phyloP scores from a whole-genome alignment of 2,329 filamentous ascomycete species.

The Madurella mycetomatis region DNA sequence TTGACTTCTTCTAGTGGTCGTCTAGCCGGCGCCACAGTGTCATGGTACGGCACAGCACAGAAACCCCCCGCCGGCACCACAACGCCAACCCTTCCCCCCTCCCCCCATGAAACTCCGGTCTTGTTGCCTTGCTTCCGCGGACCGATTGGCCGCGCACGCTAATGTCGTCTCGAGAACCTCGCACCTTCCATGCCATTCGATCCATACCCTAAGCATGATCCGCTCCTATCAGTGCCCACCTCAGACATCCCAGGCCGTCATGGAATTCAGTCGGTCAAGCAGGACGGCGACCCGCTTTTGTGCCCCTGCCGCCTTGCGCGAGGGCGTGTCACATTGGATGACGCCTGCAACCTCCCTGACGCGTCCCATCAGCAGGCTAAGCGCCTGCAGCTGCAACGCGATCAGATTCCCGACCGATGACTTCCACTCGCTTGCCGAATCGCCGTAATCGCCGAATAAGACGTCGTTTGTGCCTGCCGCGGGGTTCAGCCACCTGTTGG shows the following conservation, averaged over 20 bases:
- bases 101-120: no score
- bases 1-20: no score
- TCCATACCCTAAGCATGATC: no score
- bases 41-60: no score
- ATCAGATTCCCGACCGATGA: slow-evolving; percentile 6
- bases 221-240: neutral
- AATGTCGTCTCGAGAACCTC: neutral
- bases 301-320: neutral
- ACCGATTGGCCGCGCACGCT: neutral
- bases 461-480: neutral
- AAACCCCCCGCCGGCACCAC: no score
- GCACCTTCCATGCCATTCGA: neutral
- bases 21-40: no score
- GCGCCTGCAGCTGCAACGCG: slow-evolving; percentile 1
- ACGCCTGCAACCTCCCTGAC: neutral
- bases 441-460: slow-evolving; percentile 11
- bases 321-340: neutral
- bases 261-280: neutral
- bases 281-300: neutral
- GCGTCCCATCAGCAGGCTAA: neutral
- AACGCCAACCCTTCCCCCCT: no score
- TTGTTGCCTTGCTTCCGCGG: no score
- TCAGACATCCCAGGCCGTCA: neutral
- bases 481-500: neutral
- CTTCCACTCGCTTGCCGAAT: slow-evolving; percentile 10